These are phyloP conservation scores for Closterium sp. DNA, from an alignment of 139 green algal genomes.

Conservation along the genomic window DNA sequence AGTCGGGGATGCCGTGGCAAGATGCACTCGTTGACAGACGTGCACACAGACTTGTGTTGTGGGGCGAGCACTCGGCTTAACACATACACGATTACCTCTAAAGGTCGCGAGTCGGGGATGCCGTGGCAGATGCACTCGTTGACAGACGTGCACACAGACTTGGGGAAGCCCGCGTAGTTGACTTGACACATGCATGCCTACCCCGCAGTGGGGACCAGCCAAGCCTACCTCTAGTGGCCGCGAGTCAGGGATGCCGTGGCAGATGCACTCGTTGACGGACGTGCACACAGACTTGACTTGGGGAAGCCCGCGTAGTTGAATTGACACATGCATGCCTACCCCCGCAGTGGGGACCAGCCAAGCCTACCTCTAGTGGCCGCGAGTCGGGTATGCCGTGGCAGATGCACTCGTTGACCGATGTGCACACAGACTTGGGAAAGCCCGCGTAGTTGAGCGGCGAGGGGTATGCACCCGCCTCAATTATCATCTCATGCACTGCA, in stretches of 20 bases:
- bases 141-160: conserved; percentile 89
- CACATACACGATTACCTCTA: conserved; percentile 29
- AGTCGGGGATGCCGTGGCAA: conserved; percentile 92
- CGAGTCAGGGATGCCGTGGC: conserved; percentile 87
- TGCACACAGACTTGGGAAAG: conserved; percentile 96
- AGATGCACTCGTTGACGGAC: conserved; percentile 96
- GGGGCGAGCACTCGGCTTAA: too few relatives aligned
- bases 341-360: too few relatives aligned
- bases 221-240: conserved; percentile 31
- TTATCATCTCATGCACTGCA: conserved; percentile 81
- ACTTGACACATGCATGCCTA: too few relatives aligned
- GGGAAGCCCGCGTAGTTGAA: conserved; percentile 92
- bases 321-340: too few relatives aligned
- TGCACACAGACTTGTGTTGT: conserved; percentile 99
- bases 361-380: conserved; percentile 27
- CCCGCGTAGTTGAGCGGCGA: conserved; percentile 86
- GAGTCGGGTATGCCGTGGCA: conserved; percentile 91
- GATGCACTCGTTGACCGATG: conserved; percentile 95
- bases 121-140: conserved; percentile 99
- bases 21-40: conserved; percentile 94
- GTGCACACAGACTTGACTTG: conserved; percentile 85
- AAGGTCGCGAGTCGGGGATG: conserved; percentile 68
- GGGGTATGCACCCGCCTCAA: conserved; percentile 86
- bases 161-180: conserved; percentile 92
- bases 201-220: too few relatives aligned